Evolutionary conservation across 345 rosid genomes (phyloP).

Genomic region (Populus pruinosa): DNA sequence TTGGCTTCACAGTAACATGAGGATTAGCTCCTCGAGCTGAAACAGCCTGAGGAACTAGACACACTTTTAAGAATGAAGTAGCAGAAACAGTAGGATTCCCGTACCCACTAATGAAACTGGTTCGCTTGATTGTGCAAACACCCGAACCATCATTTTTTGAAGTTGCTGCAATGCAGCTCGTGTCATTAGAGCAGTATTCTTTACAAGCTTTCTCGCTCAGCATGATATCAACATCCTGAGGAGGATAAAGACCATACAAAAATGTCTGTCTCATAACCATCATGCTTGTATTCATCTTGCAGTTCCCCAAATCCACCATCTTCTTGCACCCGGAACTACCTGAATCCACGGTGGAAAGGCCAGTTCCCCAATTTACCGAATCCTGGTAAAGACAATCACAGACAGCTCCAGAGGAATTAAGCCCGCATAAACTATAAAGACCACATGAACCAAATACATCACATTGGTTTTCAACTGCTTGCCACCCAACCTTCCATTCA

Average conservation of each 20-base stretch:
- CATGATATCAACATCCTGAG: constrained; percentile 29
- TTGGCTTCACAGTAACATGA: neutral
- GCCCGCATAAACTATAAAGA: constrained; percentile 35
- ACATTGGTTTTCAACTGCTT: constrained; percentile 42
- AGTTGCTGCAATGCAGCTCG: constrained; percentile 32
- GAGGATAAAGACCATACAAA: constrained; percentile 37
- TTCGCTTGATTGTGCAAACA: constrained; percentile 32
- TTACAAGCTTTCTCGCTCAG: constrained; percentile 34
- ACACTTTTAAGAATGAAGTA: constrained; percentile 33
- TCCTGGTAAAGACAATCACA: constrained; percentile 29
- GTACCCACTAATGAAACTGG: constrained; percentile 33
- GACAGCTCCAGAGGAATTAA: constrained; percentile 27
- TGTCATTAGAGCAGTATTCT: constrained; percentile 37
- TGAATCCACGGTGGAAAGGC: constrained; percentile 12
- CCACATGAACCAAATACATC: constrained; percentile 40
- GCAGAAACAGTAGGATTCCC: constrained; percentile 24
- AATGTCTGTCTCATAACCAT: constrained; percentile 22
- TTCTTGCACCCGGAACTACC: constrained; percentile 27
- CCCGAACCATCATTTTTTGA: constrained; percentile 38
- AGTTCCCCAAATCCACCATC: constrained; percentile 35
- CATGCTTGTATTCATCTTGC: constrained; percentile 33
- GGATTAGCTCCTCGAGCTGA: constrained; percentile 27
- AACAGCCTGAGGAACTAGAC: constrained; percentile 40
- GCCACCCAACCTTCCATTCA: constrained; percentile 38
- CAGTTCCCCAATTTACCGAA: constrained; percentile 14